Evolutionary conservation across 176 grass and related monocot genomes (phyloP), one percentile per base, ranked within the genome.

Genomic region (Aegilops sharonensis): DNA sequence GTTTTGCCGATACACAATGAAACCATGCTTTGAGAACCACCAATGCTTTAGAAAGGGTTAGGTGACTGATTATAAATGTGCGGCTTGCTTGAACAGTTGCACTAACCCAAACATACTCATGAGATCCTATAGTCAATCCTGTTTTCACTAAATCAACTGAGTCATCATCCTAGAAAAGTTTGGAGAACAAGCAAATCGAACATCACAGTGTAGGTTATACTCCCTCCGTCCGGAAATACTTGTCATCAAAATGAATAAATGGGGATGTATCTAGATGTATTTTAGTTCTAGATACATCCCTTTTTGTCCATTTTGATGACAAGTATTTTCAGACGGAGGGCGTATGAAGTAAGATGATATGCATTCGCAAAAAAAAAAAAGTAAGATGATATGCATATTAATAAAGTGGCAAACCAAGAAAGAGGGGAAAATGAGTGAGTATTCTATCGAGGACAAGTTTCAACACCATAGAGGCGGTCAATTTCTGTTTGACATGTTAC

Each of bases 91-190:
- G 27, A 52, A 68, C 3, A 34, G 27, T 66, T 45, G 15, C 21
- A 45, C 37, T 11, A 14, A 80, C 60, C 35, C 23, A 45, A 64
- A 45, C 14, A 80, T 64, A 11, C 78, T 30, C 24, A 17, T 47
- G 61, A 45, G 30, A 66, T 66, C 39, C 24, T 47, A 24, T 29
- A 18, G 40, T 2, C 10, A 18, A 6, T 30, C 78, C 13, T 80
- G 24, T 64, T 65, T 66, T 80, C 37, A 68, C 17, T 21, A 66
- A 81, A 81, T 67, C 63, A 67, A 67, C 37, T 48, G 62, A 63
- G 25, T 67, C 45, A 48, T 15, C 62, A 81, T 29, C 43, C 62
- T 66, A 67, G 62, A 81, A 48, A 17, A 48, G 62, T 67, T 67
- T 66, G 78, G 60, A 65, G n/a, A 64, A 29, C 36, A 64, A 80